Percentiles rank a stretch among this genome's conserved stretches.
Evolutionary conservation across 495 filamentous ascomycete genomes (phyloP).

Genomic region (Penicillium malachiteum): DNA sequence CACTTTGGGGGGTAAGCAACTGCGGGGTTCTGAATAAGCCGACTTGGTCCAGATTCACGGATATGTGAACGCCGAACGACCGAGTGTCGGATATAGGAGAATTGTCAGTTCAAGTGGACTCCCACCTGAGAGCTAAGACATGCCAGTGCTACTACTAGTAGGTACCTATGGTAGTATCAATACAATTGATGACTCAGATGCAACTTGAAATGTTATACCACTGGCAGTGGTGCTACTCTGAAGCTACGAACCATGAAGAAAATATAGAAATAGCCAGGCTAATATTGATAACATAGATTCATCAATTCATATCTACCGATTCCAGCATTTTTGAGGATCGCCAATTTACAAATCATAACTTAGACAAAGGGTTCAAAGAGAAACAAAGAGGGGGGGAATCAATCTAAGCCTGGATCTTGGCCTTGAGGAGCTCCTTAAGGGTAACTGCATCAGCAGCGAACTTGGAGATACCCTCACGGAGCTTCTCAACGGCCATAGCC

Average conservation of each 20-base stretch:
- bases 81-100: no score
- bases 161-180: no score
- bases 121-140: no score
- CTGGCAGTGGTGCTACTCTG: no score
- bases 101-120: no score
- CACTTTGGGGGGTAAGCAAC: background rate
- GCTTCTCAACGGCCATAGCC: conserved; percentile 97
- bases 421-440: conserved; percentile 86
- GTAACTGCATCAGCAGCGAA: conserved; percentile 95
- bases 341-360: conserved; percentile 31
- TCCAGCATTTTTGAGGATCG: conserved; percentile 30
- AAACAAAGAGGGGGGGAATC: conserved; percentile 18
- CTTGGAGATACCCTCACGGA: conserved; percentile 97
- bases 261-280: background rate
- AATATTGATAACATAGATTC: conserved; percentile 11
- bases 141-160: no score
- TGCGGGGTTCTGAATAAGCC: conserved; percentile 34
- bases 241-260: background rate
- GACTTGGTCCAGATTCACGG: conserved; percentile 21
- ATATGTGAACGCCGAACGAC: no score
- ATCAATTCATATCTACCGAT: conserved; percentile 45
- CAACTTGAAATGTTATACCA: no score
- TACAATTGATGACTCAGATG: no score
- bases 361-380: conserved; percentile 7
- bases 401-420: conserved; percentile 68